Evolutionary conservation across 176 grass and related monocot genomes (phyloP).

Genomic region (Thalia dealbata): DNA sequence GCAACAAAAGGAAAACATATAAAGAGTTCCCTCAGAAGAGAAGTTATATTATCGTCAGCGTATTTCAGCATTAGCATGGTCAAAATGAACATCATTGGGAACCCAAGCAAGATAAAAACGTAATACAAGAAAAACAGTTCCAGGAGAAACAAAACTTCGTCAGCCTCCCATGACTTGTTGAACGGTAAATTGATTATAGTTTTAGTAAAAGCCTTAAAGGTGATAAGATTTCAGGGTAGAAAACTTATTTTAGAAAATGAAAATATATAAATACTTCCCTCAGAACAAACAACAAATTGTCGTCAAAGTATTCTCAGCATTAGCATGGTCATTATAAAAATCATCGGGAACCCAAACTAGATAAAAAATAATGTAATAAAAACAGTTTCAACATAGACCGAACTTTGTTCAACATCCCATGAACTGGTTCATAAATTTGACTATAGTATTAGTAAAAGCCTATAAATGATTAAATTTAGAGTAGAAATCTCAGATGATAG

Average conservation of each 20-base stretch:
- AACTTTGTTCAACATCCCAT: too few relatives aligned
- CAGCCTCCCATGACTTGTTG: too few relatives aligned
- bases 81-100: not conserved
- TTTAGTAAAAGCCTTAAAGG: too few relatives aligned
- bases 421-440: too few relatives aligned
- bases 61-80: not conserved
- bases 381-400: too few relatives aligned
- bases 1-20: not conserved
- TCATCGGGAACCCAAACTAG: slow-evolving; percentile 8
- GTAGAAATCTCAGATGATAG: too few relatives aligned
- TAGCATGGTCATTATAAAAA: slow-evolving; percentile 10
- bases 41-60: not conserved
- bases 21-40: not conserved
- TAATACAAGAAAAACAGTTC: not conserved
- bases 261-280: slow-evolving; percentile 5
- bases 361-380: too few relatives aligned
- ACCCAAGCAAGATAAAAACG: not conserved
- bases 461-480: too few relatives aligned
- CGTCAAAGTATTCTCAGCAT: slow-evolving; percentile 12
- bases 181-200: too few relatives aligned
- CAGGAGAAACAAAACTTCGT: not conserved
- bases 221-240: too few relatives aligned
- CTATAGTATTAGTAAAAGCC: too few relatives aligned
- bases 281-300: not conserved
- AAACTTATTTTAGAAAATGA: too few relatives aligned